Evolutionary conservation across 257 asterid genomes (phyloP).

Genomic region (Ilex aquifolium): DNA sequence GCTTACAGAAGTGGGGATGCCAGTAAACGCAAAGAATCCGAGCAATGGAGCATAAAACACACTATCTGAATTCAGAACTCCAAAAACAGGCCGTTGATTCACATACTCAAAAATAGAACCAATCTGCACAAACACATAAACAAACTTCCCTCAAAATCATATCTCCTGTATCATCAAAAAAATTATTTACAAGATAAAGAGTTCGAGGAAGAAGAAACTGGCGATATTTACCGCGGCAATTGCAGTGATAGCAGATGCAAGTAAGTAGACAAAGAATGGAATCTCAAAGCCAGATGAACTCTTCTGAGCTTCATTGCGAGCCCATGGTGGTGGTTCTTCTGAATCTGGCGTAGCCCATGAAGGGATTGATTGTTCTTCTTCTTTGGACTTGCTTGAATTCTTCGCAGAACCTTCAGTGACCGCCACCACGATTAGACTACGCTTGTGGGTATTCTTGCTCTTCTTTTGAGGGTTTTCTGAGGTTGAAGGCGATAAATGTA

Average conservation of each 20-base stretch:
- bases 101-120: conserved; percentile 87
- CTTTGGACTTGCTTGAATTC: conserved; percentile 28
- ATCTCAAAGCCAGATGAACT: conserved; percentile 39
- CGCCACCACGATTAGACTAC: conserved; percentile 29
- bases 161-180: neutral
- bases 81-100: conserved; percentile 80
- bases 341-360: conserved; percentile 85
- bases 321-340: conserved; percentile 92
- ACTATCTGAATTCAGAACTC: conserved; percentile 75
- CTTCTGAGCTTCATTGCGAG: conserved; percentile 43
- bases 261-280: conserved; percentile 78
- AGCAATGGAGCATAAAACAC: conserved; percentile 81
- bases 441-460: conserved; percentile 9
- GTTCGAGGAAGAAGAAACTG: neutral
- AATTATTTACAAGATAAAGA: neutral
- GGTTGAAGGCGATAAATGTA: conserved; percentile 6
- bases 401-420: conserved; percentile 54
- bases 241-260: conserved; percentile 84
- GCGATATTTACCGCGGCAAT: conserved; percentile 71
- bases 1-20: conserved; percentile 83
- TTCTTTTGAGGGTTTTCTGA: conserved; percentile 14
- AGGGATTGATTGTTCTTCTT: conserved; percentile 53
- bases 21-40: conserved; percentile 81
- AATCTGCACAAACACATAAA: conserved; percentile 46
- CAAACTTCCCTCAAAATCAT: conserved; percentile 19